These are phyloP conservation scores for Stylonectria norvegica DNA, from an alignment of 2,329 filamentous ascomycete genomes.

Conservation along the genomic window DNA sequence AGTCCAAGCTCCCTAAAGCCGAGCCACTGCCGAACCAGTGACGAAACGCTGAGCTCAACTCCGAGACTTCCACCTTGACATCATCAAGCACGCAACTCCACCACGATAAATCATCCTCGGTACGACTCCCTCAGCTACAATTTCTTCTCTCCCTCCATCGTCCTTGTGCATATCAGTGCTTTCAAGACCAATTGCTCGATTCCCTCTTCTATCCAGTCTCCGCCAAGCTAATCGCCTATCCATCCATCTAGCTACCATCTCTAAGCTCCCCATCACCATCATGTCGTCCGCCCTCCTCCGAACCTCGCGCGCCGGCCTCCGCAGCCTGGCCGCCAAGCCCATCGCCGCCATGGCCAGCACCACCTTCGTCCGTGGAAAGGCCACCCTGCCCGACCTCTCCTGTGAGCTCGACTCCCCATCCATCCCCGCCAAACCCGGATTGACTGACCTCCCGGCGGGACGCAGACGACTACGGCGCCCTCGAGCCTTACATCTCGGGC, in stretches of 20 bases:
- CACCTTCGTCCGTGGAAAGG: slow-evolving; percentile 81
- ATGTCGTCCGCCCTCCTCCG: slow-evolving; percentile 77
- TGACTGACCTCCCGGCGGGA: background rate
- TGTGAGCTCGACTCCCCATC: slow-evolving; percentile 41
- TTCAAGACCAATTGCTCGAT: slow-evolving; percentile 5
- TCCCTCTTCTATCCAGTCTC: background rate
- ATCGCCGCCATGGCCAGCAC: slow-evolving; percentile 65
- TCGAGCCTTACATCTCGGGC: slow-evolving; percentile 79
- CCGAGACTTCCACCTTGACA: slow-evolving; percentile 26
- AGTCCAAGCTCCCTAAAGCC: slow-evolving; percentile 21
- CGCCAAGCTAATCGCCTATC: background rate
- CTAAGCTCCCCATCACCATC: slow-evolving; percentile 6
- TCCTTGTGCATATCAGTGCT: background rate
- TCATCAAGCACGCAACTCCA: slow-evolving; percentile 20
- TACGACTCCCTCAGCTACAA: background rate
- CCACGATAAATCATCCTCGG: background rate
- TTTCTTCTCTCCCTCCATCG: background rate
- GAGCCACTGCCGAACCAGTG: slow-evolving; percentile 16
- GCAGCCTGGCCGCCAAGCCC: slow-evolving; percentile 61
- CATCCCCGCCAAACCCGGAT: too few relatives aligned
- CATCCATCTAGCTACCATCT: background rate
- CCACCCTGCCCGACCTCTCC: slow-evolving; percentile 84
- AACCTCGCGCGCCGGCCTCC: slow-evolving; percentile 68
- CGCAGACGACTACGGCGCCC: slow-evolving; percentile 90
- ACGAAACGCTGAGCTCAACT: slow-evolving; percentile 30